Evolutionary conservation across 1,284 basidiomycete genomes (phyloP).

Genomic region (Apiotrichum montevideense): DNA sequence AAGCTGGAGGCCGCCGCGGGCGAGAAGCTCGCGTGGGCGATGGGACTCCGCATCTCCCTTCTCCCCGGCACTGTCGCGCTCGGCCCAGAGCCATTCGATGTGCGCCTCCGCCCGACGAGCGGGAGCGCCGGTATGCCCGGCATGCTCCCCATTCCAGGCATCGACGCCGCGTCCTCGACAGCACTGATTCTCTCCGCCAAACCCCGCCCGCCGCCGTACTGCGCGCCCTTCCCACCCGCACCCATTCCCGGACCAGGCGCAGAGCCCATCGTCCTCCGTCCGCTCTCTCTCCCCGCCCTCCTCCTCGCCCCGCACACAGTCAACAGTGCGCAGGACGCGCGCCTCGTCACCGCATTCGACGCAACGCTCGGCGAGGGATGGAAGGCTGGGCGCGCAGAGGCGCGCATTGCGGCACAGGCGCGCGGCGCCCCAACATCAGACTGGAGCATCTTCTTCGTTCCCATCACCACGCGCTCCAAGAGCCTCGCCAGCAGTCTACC

Average conservation of each 20-base stretch:
- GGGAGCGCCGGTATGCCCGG: no score
- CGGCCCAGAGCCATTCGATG: conserved; percentile 10
- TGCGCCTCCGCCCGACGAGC: conserved; percentile 9
- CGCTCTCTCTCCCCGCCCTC: conserved; percentile 24
- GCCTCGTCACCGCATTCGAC: conserved; percentile 17
- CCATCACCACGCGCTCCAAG: conserved; percentile 12
- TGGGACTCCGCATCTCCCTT: conserved; percentile 13
- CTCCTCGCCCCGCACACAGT: conserved; percentile 15
- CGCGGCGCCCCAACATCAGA: conserved; percentile 12
- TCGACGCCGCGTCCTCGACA: not conserved
- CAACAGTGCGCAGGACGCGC: conserved; percentile 15
- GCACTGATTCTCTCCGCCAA: conserved; percentile 9
- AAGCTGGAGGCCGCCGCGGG: conserved; percentile 14
- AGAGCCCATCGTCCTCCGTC: conserved; percentile 14
- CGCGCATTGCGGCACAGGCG: conserved; percentile 17
- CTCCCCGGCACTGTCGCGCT: conserved; percentile 3
- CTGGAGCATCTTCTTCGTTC: conserved; percentile 36
- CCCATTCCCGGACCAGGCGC: not conserved
- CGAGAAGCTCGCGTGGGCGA: conserved; percentile 19
- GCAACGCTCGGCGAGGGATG: conserved; percentile 20
- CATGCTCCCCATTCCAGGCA: no score
- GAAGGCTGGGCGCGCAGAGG: conserved; percentile 19
- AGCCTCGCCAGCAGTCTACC: conserved; percentile 4
- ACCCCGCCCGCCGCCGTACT: conserved; percentile 3
- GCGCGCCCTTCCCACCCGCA: conserved; percentile 6